Conservation (phyloP, 1,139 yeast genomes). For the Kazachstania sp. region DNA sequence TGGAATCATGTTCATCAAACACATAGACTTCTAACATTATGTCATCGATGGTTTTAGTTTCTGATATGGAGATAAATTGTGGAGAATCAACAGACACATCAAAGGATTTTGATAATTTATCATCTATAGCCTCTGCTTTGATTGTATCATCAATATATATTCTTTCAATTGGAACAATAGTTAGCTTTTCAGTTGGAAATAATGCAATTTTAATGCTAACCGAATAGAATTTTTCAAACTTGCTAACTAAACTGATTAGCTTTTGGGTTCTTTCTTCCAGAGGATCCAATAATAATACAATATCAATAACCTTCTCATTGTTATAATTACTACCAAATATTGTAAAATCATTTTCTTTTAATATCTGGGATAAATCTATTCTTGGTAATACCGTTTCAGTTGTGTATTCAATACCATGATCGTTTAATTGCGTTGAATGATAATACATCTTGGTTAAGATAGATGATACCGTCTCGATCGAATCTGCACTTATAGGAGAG, state of each 20-base stretch:
- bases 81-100: conserved; percentile 59
- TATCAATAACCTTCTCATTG: conserved; percentile 34
- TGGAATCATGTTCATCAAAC: conserved; percentile 15
- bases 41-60: conserved; percentile 33
- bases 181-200: conserved; percentile 44
- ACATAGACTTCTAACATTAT: conserved; percentile 69
- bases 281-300: conserved; percentile 65
- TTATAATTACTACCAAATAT: conserved; percentile 23
- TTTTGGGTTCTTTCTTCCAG: conserved; percentile 60
- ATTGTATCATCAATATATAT: conserved; percentile 36
- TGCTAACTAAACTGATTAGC: conserved; percentile 42
- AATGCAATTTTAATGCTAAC: conserved; percentile 48
- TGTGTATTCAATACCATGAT: conserved; percentile 24
- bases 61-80: conserved; percentile 20
- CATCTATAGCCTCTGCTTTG: background rate
- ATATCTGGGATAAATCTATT: conserved; percentile 37
- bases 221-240: conserved; percentile 37
- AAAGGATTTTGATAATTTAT: conserved; percentile 25
- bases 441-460: conserved; percentile 32
- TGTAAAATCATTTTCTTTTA: conserved; percentile 27
- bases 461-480: conserved; percentile 38
- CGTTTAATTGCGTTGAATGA: conserved; percentile 41
- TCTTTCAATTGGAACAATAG: conserved; percentile 45
- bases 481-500: conserved; percentile 23
- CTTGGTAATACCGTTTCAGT: conserved; percentile 28